Evolutionary conservation across 306 rosid genomes (phyloP).

Genomic region (Acacia confusa): DNA sequence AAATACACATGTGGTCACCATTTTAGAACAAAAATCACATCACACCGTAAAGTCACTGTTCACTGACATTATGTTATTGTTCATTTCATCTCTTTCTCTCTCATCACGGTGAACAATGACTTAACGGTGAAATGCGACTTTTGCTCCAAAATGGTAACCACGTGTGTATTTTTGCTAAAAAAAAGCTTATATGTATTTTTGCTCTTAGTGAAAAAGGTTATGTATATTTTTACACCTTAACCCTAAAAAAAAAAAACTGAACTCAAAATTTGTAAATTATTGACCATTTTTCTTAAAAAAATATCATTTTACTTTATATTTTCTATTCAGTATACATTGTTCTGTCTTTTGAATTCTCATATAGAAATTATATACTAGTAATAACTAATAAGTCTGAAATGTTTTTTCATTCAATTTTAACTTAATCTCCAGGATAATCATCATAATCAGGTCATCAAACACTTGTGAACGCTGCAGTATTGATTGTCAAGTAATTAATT

Average conservation of each 20-base stretch:
- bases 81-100: no score
- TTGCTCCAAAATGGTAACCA: no score
- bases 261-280: not conserved
- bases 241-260: not conserved
- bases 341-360: not conserved
- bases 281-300: not conserved
- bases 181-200: no score
- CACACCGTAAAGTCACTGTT: no score
- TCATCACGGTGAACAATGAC: no score
- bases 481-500: not conserved
- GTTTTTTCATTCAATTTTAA: not conserved
- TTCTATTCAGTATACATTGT: not conserved
- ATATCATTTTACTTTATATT: not conserved
- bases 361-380: not conserved
- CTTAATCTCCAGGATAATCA: not conserved
- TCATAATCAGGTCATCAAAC: not conserved
- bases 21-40: no score
- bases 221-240: no score
- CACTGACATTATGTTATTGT: no score
- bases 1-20: no score
- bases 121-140: no score
- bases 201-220: no score
- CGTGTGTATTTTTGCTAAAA: no score
- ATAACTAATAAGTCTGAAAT: not conserved
- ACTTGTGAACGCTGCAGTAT: not conserved